Conservation (phyloP, 148 eudicot species). For the Drosera capensis region DNA sequence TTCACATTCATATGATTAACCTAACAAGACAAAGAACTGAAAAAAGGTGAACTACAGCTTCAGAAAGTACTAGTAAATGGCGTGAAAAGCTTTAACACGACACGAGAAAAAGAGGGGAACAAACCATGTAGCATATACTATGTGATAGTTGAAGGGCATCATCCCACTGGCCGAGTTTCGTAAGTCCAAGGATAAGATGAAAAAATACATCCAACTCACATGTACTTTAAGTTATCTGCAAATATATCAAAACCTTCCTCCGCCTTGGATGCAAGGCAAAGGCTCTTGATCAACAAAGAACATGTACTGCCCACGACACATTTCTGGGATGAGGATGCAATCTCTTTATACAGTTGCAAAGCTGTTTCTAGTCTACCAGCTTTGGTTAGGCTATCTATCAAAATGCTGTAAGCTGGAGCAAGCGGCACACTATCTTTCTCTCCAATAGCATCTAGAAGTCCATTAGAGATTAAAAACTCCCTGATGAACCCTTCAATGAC, state of each 20-base stretch:
- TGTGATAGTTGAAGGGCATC: conserved; percentile 71
- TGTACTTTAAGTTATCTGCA: conserved; percentile 30
- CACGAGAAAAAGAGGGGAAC: conserved; percentile 10
- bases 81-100: too few species aligned
- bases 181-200: conserved; percentile 53
- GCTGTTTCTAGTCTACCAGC: conserved; percentile 71
- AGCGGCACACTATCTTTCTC: conserved; percentile 33
- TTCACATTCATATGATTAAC: too few species aligned
- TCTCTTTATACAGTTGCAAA: conserved; percentile 50
- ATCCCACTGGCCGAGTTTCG: conserved; percentile 56
- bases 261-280: conserved; percentile 45
- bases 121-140: conserved; percentile 51
- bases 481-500: conserved; percentile 78
- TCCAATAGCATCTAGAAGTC: conserved; percentile 47
- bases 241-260: conserved; percentile 67
- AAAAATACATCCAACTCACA: conserved; percentile 38
- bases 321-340: conserved; percentile 23
- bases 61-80: too few species aligned
- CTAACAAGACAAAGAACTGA: too few species aligned
- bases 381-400: conserved; percentile 65
- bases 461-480: conserved; percentile 48
- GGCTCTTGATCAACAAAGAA: conserved; percentile 58
- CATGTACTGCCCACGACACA: conserved; percentile 23
- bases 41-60: too few species aligned
- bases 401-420: conserved; percentile 47